Base-by-base conservation (phyloP, 352 stramenopile genomes). In the Achlya hypogyna region DNA sequence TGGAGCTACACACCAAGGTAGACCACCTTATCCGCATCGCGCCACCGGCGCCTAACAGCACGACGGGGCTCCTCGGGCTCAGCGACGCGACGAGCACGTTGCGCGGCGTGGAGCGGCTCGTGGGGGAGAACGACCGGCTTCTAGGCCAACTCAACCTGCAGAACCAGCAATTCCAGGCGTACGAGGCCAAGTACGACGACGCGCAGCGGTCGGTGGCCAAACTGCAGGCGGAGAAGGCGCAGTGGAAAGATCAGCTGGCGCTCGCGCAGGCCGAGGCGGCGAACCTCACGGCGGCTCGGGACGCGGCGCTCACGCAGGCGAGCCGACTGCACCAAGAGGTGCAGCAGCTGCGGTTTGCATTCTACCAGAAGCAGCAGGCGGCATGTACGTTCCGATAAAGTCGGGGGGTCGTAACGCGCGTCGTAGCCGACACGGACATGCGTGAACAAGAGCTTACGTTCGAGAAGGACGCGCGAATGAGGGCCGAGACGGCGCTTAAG, bases 1-100 rank as follows among this genome's bases (percentile, higher is more conserved):
- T 64, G 63, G 83, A 92, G 35, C 51, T 92, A 14, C 78, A 90
- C 53, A 75, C 80, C 5, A 92, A 92, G 63, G 62, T 92, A 12
- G 84, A 92, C 66, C 87, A 90, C 59, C 69, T 92, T 18, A 90
- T 92, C 32, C 84, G 84, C 12, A 88, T 86, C 69, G 71, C 74
- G 0, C 72, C 80, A 65, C 71, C 5, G 28, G 47, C 23, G 45
- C 29, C 53, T 40, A 53, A 56, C 31, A 25, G 58, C 14, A 16
- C 22, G 23, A 18, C n/a, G 35, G 49, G 5, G 63, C 58, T 40
- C 59, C 63, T 32, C 64, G 66, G 8, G 47, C 59, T 14, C 43
- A 69, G 75, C 18, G 81, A 91, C 65, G 83, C 88, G 5, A 62
- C 73, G 42, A 71, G 75, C 8, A 79, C 89, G 14, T 72, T 92